phyloP scores from a whole-genome alignment of 768 basidiomycete genomes.

The Coprinopsis cinerea region DNA sequence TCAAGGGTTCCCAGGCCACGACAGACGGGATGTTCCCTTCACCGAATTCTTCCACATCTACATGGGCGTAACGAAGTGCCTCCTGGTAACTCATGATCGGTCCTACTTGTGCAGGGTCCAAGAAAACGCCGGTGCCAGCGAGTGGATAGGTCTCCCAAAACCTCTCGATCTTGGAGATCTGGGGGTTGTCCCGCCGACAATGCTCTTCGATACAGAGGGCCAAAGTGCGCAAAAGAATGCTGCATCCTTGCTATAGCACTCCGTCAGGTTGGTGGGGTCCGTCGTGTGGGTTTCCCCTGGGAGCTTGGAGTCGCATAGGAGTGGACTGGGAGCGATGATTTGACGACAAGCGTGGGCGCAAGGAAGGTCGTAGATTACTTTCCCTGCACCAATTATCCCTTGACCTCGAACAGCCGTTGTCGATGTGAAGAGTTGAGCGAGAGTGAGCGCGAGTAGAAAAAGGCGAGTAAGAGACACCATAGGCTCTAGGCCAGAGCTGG shows the following conservation, averaged over 20 bases:
- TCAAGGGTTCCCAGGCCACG: slow-evolving; percentile 2
- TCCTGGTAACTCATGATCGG: slow-evolving; percentile 9
- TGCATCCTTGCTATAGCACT: slow-evolving; percentile 9
- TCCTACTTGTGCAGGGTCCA: too few relatives aligned
- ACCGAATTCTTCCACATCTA: slow-evolving; percentile 3
- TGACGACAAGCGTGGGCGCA: slow-evolving; percentile 10
- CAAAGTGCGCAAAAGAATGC: slow-evolving; percentile 9
- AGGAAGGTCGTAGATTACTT: slow-evolving; percentile 4
- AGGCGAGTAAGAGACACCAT: too few relatives aligned
- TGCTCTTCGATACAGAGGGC: slow-evolving; percentile 10
- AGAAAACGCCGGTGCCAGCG: too few relatives aligned
- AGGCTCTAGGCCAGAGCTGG: too few relatives aligned
- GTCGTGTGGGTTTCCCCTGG: not conserved
- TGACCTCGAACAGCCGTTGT: slow-evolving; percentile 6
- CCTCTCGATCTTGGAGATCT: too few relatives aligned
- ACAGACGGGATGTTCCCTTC: slow-evolving; percentile 5
- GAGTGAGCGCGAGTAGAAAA: not conserved
- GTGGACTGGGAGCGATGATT: not conserved
- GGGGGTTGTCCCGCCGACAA: slow-evolving; percentile 8
- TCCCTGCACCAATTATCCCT: slow-evolving; percentile 5
- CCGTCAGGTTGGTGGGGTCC: not conserved
- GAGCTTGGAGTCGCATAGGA: slow-evolving; percentile 3
- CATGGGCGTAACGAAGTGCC: slow-evolving; percentile 5
- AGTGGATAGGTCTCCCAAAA: too few relatives aligned
- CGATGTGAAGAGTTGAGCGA: not conserved